Evolutionary conservation across 768 basidiomycete genomes (phyloP).

Genomic region (Calvatia gigantea): DNA sequence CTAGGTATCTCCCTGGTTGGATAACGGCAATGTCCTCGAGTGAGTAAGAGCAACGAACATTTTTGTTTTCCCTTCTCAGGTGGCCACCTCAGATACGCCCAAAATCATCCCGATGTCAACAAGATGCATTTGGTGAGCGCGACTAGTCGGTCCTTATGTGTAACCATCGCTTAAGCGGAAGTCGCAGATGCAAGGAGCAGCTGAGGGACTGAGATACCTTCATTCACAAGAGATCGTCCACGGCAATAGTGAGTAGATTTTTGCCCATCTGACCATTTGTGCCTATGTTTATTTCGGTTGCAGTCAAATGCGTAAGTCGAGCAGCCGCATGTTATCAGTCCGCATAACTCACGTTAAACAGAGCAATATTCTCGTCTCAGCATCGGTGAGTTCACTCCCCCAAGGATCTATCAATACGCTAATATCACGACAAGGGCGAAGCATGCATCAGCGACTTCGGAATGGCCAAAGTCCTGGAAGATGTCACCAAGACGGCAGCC

Average conservation of each 20-base stretch:
- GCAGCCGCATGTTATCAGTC: too few species aligned
- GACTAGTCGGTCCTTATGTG: neutral
- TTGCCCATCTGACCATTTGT: neutral
- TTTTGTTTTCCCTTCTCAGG: neutral
- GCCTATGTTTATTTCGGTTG: neutral
- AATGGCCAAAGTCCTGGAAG: conserved; percentile 57
- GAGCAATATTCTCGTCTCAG: conserved; percentile 59
- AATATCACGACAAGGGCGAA: conserved; percentile 34
- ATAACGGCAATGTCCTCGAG: conserved; percentile 54
- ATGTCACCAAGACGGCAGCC: conserved; percentile 47
- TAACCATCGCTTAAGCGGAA: neutral
- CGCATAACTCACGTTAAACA: conserved; percentile 18
- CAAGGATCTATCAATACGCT: neutral
- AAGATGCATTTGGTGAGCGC: conserved; percentile 39
- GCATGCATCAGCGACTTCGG: conserved; percentile 64
- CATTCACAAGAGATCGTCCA: conserved; percentile 51
- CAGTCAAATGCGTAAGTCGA: conserved; percentile 58
- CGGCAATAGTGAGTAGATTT: conserved; percentile 48
- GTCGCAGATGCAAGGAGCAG: conserved; percentile 47
- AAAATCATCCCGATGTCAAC: conserved; percentile 30
- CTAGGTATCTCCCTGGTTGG: conserved; percentile 63
- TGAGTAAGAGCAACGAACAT: conserved; percentile 19
- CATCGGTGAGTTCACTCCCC: conserved; percentile 28
- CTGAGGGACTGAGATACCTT: conserved; percentile 54
- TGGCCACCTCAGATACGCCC: conserved; percentile 34